Percentiles rank a stretch among this genome's conserved stretches.
These are phyloP conservation scores for Boletus insuetus DNA, from an alignment of 768 basidiomycete genomes.

Conservation along the genomic window DNA sequence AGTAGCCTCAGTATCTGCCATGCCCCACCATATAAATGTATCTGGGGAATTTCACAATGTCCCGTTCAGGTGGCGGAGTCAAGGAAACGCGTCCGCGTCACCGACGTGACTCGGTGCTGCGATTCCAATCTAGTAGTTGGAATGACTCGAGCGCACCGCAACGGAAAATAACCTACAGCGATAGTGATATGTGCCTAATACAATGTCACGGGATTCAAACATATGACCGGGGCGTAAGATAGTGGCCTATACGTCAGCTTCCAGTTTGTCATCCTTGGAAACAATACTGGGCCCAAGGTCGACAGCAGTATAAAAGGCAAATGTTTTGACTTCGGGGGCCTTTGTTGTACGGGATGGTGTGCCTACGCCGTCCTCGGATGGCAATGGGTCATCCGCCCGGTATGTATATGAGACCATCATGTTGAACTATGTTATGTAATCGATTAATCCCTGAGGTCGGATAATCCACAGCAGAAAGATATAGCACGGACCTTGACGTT, in stretches of 20 bases:
- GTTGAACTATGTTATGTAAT: constrained; percentile 64
- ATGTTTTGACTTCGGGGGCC: constrained; percentile 76
- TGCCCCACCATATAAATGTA: no score
- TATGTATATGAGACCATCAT: constrained; percentile 95
- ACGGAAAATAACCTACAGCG: background rate
- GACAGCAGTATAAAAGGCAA: constrained; percentile 85
- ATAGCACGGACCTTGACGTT: constrained; percentile 74
- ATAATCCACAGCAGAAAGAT: background rate
- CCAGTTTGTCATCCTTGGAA: constrained; percentile 49
- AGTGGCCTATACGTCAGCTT: constrained; percentile 15
- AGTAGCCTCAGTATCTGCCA: background rate
- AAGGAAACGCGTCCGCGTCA: no score
- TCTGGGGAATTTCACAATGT: no score
- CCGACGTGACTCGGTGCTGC: background rate
- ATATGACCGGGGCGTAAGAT: background rate
- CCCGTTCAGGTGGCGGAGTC: no score
- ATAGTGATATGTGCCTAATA: background rate
- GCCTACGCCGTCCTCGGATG: constrained; percentile 57
- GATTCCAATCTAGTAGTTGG: background rate
- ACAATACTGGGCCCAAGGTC: constrained; percentile 71
- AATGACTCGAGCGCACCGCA: background rate
- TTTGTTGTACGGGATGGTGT: constrained; percentile 47
- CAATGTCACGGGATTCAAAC: background rate
- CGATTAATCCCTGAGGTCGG: background rate
- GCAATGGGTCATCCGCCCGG: constrained; percentile 79